These are phyloP conservation scores for Talaromyces adpressus DNA, from an alignment of 495 filamentous ascomycete species.

Conservation along the genomic window DNA sequence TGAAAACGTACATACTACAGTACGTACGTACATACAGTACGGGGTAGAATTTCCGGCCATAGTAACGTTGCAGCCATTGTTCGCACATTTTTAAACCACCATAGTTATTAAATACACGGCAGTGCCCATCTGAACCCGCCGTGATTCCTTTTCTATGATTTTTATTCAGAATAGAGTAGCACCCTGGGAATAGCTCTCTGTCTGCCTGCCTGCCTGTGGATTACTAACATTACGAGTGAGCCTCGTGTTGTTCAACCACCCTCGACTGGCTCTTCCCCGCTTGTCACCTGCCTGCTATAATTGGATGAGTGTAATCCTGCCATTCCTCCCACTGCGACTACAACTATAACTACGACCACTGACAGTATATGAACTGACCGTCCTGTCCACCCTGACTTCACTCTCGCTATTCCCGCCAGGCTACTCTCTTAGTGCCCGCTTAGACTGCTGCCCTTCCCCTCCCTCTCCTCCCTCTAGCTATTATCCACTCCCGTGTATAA, in stretches of 20 bases:
- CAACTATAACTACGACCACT: background rate
- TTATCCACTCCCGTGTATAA: conserved; percentile 4
- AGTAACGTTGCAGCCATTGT: background rate
- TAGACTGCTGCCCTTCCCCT: conserved; percentile 1
- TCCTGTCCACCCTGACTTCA: background rate
- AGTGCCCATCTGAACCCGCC: background rate
- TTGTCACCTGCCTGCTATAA: background rate
- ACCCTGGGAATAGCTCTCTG: background rate
- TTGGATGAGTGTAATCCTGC: background rate
- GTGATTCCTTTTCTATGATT: background rate
- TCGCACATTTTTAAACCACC: background rate
- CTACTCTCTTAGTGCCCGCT: background rate
- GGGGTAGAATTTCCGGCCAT: background rate
- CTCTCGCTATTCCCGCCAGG: conserved; percentile 1
- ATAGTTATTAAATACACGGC: background rate
- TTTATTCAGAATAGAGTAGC: background rate
- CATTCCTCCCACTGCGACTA: background rate
- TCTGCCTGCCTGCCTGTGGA: background rate
- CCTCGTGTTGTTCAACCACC: background rate
- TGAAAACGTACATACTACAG: background rate
- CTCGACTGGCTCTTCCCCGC: background rate
- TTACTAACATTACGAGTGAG: background rate
- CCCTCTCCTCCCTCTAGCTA: background rate
- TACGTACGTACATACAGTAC: background rate
- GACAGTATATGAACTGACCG: background rate